Base-by-base conservation (phyloP, 1,139 yeast genomes). In the Yamadazyma sp. region DNA sequence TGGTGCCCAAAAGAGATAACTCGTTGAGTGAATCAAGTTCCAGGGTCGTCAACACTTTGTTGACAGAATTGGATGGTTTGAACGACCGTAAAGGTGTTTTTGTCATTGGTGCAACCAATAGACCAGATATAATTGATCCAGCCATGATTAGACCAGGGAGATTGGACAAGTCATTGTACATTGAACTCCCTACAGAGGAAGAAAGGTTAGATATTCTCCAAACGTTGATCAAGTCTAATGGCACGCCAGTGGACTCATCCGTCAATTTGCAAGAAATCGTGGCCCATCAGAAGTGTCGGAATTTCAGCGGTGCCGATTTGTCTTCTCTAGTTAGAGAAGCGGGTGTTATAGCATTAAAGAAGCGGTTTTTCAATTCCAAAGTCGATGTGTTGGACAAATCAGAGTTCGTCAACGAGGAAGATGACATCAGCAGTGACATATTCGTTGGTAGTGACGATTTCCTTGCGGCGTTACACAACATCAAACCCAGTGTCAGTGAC, bases 71-170 rank as follows among this genome's bases (percentile, higher is more conserved):
- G 31, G 98, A 92, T 62, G 98, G 98, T 2, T 75, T 92, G 43
- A 89, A 88, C 51, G 97, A 91, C 52, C 75, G 98, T 54, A 79
- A 84, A 41, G 98, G 98, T 1, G 87, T 92, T 2, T 92, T 85
- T 59, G 98, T 92, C 3, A 81, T 92, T 50, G 98, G 97, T 24
- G 98, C 98, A 2, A 92, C 98, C 0, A 92, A 92, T 56, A 77
- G 98, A 59, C 98, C 98, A 0, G 98, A 92, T 61, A 92, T 92
- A 89, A 92, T 92, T 48, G 98, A 92, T 62, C 92, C 96, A 7
- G 98, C 98, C 1, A 92, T 92, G 98, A 69, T 92, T 39, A 79
- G 98, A 58, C 98, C 98, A 0, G 98, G 98, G 2, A 79, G 98
- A 59, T 73, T 92, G 53, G 98, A 92, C 58, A 92, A 92, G 62